phyloP scores from a whole-genome alignment of 106 monocot genomes.

The Dendrobium catenatum region DNA sequence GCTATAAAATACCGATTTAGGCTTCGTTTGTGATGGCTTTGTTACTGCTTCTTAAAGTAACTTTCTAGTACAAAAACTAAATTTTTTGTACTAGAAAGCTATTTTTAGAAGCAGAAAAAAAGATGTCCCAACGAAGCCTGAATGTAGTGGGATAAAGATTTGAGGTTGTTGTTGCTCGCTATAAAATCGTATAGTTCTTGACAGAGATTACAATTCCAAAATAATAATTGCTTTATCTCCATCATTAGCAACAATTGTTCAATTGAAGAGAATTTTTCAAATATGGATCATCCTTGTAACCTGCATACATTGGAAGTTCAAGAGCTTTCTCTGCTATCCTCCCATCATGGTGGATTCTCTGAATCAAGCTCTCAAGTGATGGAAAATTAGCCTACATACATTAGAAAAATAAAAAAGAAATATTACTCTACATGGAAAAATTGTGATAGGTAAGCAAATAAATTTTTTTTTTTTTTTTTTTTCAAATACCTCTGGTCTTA shows the following conservation, averaged over 20 bases:
- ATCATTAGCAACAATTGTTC: neutral
- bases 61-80: no score
- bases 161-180: no score
- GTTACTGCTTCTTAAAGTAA: no score
- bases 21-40: no score
- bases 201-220: no score
- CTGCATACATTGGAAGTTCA: constrained; percentile 70
- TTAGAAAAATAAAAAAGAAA: neutral
- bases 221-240: no score
- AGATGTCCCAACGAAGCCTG: no score
- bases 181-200: no score
- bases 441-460: neutral
- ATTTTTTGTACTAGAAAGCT: no score
- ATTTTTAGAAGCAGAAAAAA: no score
- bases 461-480: neutral
- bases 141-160: no score
- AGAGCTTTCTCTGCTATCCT: constrained; percentile 79
- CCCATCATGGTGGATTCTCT: constrained; percentile 80
- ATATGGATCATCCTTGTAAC: constrained; percentile 57
- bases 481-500: constrained; percentile 80
- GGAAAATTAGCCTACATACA: constrained; percentile 76
- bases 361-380: constrained; percentile 87
- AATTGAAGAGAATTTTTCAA: constrained; percentile 10
- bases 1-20: no score
- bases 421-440: neutral